phyloP scores from a whole-genome alignment of 768 basidiomycete genomes.

The Chlorophyllum brunneum region DNA sequence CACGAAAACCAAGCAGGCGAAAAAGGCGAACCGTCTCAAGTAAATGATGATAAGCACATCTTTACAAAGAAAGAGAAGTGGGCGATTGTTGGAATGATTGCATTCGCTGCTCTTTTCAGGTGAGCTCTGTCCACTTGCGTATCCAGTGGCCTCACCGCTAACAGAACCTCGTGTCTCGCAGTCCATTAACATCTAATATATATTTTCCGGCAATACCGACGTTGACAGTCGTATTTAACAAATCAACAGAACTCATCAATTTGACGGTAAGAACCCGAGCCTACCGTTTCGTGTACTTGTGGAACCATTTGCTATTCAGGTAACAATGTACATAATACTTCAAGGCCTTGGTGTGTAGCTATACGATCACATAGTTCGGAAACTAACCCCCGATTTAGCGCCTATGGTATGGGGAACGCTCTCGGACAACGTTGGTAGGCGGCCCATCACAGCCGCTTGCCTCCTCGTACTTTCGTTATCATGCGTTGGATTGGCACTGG shows the following conservation, averaged over 20 bases:
- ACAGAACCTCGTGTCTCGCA: conserved; percentile 20
- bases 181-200: conserved; percentile 71
- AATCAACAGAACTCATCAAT: conserved; percentile 70
- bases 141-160: not conserved
- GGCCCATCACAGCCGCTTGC: conserved; percentile 61
- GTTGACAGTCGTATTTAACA: conserved; percentile 57
- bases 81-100: conserved; percentile 58
- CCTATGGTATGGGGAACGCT: conserved; percentile 71
- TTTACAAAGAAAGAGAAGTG: conserved; percentile 61
- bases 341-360: conserved; percentile 52
- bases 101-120: conserved; percentile 65
- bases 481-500: conserved; percentile 56
- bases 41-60: conserved; percentile 29
- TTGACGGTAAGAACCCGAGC: conserved; percentile 48
- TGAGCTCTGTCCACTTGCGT: conserved; percentile 16
- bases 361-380: not conserved
- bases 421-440: conserved; percentile 61
- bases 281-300: not conserved
- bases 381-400: conserved; percentile 29
- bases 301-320: conserved; percentile 23
- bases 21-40: not conserved
- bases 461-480: conserved; percentile 58
- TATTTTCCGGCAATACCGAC: conserved; percentile 79
- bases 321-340: conserved; percentile 69
- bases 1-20: not conserved